Evolutionary conservation across 805 yeast species (phyloP).

Genomic region (Brettanomyces sp.): DNA sequence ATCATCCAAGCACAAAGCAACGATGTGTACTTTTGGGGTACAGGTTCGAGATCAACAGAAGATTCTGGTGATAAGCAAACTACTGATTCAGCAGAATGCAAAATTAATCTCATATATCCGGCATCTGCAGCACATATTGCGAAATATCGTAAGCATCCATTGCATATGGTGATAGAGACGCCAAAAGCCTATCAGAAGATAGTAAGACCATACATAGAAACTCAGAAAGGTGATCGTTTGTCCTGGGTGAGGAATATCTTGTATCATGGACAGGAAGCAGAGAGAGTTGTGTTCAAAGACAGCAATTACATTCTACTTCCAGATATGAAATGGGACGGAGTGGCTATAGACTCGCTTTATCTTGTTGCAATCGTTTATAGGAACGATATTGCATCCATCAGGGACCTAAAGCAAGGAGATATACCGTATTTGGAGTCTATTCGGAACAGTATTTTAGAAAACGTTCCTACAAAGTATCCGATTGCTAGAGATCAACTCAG

Average conservation of each 20-base stretch:
- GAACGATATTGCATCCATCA: constrained; percentile 56
- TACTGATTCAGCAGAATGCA: constrained; percentile 43
- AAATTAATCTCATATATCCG: constrained; percentile 74
- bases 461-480: constrained; percentile 40
- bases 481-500: constrained; percentile 52
- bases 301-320: constrained; percentile 71
- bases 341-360: constrained; percentile 59
- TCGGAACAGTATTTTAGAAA: constrained; percentile 32
- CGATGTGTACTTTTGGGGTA: constrained; percentile 82
- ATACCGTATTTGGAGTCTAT: constrained; percentile 46
- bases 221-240: constrained; percentile 68
- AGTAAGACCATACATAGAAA: constrained; percentile 68
- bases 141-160: constrained; percentile 57
- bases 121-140: constrained; percentile 80
- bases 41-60: constrained; percentile 36
- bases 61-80: constrained; percentile 26
- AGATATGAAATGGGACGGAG: constrained; percentile 94
- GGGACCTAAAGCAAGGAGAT: constrained; percentile 62
- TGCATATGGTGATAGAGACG: constrained; percentile 65
- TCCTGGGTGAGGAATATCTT: constrained; percentile 88
- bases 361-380: constrained; percentile 68
- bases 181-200: constrained; percentile 57
- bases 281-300: constrained; percentile 63
- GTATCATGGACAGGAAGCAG: constrained; percentile 75
- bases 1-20: constrained; percentile 46